Conservation (phyloP, 495 filamentous ascomycete species). For the Rhypophila decipiens region DNA sequence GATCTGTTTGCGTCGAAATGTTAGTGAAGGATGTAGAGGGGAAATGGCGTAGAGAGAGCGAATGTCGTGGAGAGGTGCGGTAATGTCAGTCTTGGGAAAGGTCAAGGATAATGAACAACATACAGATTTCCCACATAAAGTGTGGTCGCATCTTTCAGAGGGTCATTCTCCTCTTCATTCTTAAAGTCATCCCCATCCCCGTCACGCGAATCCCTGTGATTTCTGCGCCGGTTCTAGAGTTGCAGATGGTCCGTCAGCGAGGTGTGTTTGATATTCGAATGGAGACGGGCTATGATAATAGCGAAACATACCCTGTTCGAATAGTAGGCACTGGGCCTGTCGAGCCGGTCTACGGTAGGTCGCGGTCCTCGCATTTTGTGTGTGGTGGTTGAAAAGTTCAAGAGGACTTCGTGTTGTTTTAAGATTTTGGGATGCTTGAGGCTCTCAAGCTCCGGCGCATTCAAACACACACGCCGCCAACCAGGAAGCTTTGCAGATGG, state of each 20-base stretch:
- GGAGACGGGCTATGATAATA: neutral
- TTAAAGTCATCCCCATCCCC: slow-evolving; percentile 41
- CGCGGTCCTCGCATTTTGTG: slow-evolving; percentile 22
- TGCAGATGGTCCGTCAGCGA: slow-evolving; percentile 2
- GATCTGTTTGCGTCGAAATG: slow-evolving; percentile 52
- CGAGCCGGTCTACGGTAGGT: slow-evolving; percentile 77
- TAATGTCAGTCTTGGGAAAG: too few species aligned
- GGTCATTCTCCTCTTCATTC: slow-evolving; percentile 57
- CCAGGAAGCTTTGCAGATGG: too few species aligned
- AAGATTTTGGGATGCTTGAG: too few species aligned
- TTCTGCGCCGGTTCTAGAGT: slow-evolving; percentile 55
- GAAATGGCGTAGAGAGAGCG: slow-evolving; percentile 99
- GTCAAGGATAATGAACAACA: too few species aligned
- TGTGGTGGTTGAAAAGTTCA: neutral
- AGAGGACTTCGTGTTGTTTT: neutral
- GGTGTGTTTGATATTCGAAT: neutral
- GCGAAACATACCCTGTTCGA: slow-evolving; percentile 64
- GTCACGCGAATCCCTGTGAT: slow-evolving; percentile 57
- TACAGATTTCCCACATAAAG: slow-evolving; percentile 98
- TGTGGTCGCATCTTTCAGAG: slow-evolving; percentile 80
- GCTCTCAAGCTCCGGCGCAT: too few species aligned
- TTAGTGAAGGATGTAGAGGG: slow-evolving; percentile 3
- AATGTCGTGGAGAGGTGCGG: slow-evolving; percentile 1
- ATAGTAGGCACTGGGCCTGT: slow-evolving; percentile 86
- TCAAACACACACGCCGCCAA: too few species aligned